Evolutionary conservation across 106 monocot species (phyloP).

Genomic region (Triglochin maritima): DNA sequence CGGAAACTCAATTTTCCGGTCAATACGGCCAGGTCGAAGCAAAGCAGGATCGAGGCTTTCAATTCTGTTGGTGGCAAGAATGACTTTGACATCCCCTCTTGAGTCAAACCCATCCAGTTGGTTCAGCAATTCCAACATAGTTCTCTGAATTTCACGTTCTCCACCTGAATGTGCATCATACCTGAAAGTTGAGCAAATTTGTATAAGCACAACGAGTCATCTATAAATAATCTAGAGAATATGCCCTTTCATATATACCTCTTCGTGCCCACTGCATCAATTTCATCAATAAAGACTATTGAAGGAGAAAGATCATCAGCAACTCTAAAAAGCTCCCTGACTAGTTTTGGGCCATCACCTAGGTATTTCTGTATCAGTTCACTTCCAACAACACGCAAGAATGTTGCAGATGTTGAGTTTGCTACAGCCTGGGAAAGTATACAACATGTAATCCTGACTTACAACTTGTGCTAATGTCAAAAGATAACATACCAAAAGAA

Average conservation of each 20-base stretch:
- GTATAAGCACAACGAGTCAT: too few species aligned
- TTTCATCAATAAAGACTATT: constrained; percentile 97
- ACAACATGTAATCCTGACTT: neutral
- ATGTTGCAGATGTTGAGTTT: constrained; percentile 93
- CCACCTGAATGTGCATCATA: constrained; percentile 99
- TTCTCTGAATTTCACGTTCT: constrained; percentile 94
- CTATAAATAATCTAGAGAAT: neutral
- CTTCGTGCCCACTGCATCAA: constrained; percentile 92
- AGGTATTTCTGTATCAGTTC: constrained; percentile 95
- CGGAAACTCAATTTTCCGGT: constrained; percentile 92
- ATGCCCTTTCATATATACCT: constrained; percentile 25
- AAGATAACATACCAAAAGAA: too few species aligned
- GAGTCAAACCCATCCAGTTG: constrained; percentile 95
- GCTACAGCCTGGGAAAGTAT: constrained; percentile 63
- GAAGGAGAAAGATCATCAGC: constrained; percentile 95
- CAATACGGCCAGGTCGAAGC: constrained; percentile 86
- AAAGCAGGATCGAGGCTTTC: constrained; percentile 94
- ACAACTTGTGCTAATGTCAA: too few species aligned
- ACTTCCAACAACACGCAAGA: constrained; percentile 93
- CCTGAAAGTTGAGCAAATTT: constrained; percentile 17
- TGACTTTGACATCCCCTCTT: constrained; percentile 92
- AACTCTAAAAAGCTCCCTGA: constrained; percentile 93
- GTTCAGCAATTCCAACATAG: constrained; percentile 93
- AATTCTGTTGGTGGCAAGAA: constrained; percentile 92
- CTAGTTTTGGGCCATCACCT: constrained; percentile 95